Base-by-base conservation (phyloP, 2,329 filamentous ascomycete species). In the Penicillium janthinellum region DNA sequence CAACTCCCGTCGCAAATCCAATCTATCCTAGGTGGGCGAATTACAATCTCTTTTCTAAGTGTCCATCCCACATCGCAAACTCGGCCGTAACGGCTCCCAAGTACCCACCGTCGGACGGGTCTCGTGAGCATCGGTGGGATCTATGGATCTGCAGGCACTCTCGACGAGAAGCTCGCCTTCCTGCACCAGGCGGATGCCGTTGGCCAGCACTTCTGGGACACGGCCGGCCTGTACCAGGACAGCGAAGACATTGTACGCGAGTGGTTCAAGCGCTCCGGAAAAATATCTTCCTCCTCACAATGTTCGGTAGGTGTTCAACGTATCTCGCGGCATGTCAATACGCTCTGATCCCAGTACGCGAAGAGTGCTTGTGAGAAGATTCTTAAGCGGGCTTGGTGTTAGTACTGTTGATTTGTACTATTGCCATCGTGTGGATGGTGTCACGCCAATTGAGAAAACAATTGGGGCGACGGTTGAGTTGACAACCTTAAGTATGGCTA, bases 361-460 rank as follows among this genome's bases (percentile, higher is more conserved):
- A 68, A 70, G 28, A 51, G 66, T 42, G 73, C 77, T 0, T 78
- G 76, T 56, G 67, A 71, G 6, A 69, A 58, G 42, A 77, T 73
- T 54, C 62, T 79, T 5, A 54, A 74, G 58, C 67, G 72, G 72
- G 44, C 66, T 81, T 5, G 73, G 75, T 0, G 65, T 76, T 7
- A 68, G 76, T 11, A 68, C 66, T 11, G 77, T 81, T 56, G 78
- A 81, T 60, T 66, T 81, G 3, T 79, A 79, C 60, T 81, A 81
- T 61, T 74, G 74, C 20, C 79, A 81, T 60, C 76, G 79, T 1
- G 73, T 81, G 8, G 78, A 82, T 63, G 64, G 64, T 1, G 72
- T 76, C 49, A 76, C 75, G 0, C 79, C 79, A 0, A 77, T 81
- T 58, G 79, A 81, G 60, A 75, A 78, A 70, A 81, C 78, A 0